Base-by-base conservation (phyloP, 139 green algal species). In the Tetradesmus lagerheimii region DNA sequence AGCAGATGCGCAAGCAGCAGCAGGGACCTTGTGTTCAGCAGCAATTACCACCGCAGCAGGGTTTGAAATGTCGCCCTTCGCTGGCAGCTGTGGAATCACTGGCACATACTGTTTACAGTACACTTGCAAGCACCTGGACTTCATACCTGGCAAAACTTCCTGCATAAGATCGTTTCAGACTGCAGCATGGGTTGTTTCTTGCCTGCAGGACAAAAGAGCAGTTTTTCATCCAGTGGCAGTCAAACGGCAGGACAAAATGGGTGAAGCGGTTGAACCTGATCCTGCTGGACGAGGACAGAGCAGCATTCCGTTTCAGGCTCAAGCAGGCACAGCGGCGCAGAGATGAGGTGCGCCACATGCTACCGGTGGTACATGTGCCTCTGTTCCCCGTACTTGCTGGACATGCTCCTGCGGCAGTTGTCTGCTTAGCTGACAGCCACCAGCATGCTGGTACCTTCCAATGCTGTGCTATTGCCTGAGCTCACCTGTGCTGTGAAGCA, bases 241-340 rank as follows among this genome's bases (percentile, higher is more conserved):
- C 85, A 25, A 94, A 88, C n/a, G 88, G 92, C 9, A 92, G 84
- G 37, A 92, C 84, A 5, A 97, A 97, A 83, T 93, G 92, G 91
- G 95, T 96, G 43, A 96, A 95, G 91, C 93, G 95, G 4, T 91
- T 97, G 16, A 97, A 97, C 91, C 79, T 97, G 41, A 75, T 97
- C 0, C 95, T 97, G 62, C 89, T 94, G 41, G 86, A 93, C 53
- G 95, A 97, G 89, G 93, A 89, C 91, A 66, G 85, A 8, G 77
- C 79, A 1, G 90, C 84, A n/a, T 97, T 97, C 91, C 80, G 89
- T 31, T 89, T 92, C 45, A 67, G 91, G 84, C 87, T 91, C 35
- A 50, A 85, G 39, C 89, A 93, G 90, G 90, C 91, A 35, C 80
- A 88, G 43, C 87, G 91, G 5, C 76, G 90, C 4, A 71, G 90